Evolutionary conservation across 345 rosid species (phyloP).

Genomic region (Eutrema yunnanense): DNA sequence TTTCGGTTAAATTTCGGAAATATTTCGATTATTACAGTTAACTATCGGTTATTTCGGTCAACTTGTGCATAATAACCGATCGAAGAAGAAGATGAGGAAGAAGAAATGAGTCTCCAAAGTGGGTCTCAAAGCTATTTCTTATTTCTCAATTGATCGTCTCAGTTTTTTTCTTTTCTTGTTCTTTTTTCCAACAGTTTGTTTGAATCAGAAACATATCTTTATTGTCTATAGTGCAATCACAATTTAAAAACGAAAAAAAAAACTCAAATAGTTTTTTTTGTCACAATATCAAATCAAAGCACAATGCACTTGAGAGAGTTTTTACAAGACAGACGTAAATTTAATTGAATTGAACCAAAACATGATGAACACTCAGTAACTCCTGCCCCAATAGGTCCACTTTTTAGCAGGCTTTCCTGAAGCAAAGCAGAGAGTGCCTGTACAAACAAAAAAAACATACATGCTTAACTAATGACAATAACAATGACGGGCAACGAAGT

Average conservation of each 20-base stretch:
- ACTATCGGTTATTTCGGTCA: too few species aligned
- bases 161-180: too few species aligned
- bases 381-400: slow-evolving; percentile 99
- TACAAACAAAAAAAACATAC: not conserved
- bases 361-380: slow-evolving; percentile 45
- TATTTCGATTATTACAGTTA: too few species aligned
- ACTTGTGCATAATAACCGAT: not conserved
- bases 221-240: not conserved
- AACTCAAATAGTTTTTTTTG: not conserved
- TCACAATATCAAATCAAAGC: slow-evolving; percentile 5
- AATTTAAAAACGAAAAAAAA: not conserved
- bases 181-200: not conserved
- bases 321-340: slow-evolving; percentile 5
- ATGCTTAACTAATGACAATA: not conserved
- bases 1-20: too few species aligned
- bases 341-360: not conserved
- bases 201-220: not conserved
- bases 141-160: not conserved
- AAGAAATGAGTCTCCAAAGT: not conserved
- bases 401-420: slow-evolving; percentile 88
- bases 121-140: not conserved
- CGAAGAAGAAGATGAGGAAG: not conserved
- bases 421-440: slow-evolving; percentile 85
- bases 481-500: not conserved
- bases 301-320: not conserved